Base-by-base conservation (phyloP, 1,284 basidiomycete genomes). In the Papiliotrema nemorosa region DNA sequence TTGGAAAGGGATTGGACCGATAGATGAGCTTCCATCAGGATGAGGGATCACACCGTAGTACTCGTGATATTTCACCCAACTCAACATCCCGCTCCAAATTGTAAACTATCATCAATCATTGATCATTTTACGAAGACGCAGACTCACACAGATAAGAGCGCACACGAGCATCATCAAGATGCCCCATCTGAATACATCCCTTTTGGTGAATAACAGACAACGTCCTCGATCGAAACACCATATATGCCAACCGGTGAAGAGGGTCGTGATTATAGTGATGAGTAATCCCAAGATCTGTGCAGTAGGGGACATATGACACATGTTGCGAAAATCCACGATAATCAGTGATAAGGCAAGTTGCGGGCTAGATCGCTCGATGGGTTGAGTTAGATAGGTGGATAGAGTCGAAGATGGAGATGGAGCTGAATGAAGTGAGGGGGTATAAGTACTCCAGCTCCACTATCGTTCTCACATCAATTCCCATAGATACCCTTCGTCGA, bases 261-360 rank as follows among this genome's bases (percentile, higher is more conserved):
- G 10, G 16, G 54, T 36, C 6, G 58, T 57, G 16, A 58, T 26
- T 24, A 57, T 54, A 21, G 56, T 49, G 41, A 67, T 53, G 33
- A 67, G 29, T 21, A 52, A 43, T 0, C 53, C 52, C 22, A 69
- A 50, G 35, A 63, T 49, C 37, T 59, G 56, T 12, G 67, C 59
- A 5, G 66, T 54, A 13, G 65, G 64, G 3, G 63, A 59, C 26
- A 58, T 55, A 53, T 67, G 65, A 48, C 65, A 67, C 65, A 67
- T 64, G 2, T 10, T 37, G 47, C n/a, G n/a, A n/a, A n/a, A n/a
- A n/a, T n/a, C n/a, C n/a, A n/a, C n/a, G n/a, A n/a, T n/a, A n/a
- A n/a, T n/a, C n/a, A n/a, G n/a, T n/a, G n/a, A n/a, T n/a, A n/a
- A n/a, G n/a, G n/a, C n/a, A n/a, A n/a, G n/a, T n/a, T n/a, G n/a